Evolutionary conservation across 148 eudicot species (phyloP), one percentile per base, ranked within the genome.

Genomic region (Spergularia bocconei): DNA sequence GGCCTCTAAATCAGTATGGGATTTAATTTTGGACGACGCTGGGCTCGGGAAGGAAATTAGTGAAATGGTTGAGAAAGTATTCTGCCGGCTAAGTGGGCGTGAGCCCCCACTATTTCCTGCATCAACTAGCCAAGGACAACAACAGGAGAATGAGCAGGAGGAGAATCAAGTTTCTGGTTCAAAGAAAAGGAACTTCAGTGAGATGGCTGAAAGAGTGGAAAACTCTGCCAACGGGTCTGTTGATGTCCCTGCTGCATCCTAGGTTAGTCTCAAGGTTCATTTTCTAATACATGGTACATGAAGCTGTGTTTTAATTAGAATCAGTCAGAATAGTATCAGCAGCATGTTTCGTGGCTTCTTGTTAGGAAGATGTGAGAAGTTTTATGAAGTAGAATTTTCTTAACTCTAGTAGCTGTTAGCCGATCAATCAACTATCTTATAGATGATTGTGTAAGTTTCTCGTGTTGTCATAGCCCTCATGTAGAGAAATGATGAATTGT

Each of bases 1-100:
- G 85, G 99, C 98, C 63, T 92, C 99, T 48, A 92, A 85, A 80
- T 91, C 96, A 56, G 98, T 96, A 36, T 96, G 98, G 99, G 98
- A 96, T 54, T 68, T 96, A 74, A 88, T 92, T 53, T 78, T 96
- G 78, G 99, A 92, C 78, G 82, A 85, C 8, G 84, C 84, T 58
- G 97, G 87, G 5, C 75, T 96, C 14, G 97, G 99, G 63, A 92
- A 87, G 80, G 98, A 96, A 79, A 92, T 96, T 63, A 88, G 71
- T 64, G 99, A 96, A 77, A 96, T 89, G 12, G 98, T 96, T 50
- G 98, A 96, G 84, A 86, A 68, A 77, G 97, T 91, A 17, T 96
- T 90, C 68, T 91, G 99, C 83, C 83, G 86, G 66, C 81, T 95
- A 79, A 91, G 99, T 85, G 99, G 99, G 48, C 85, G 69, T 25